Base-by-base conservation (phyloP, 2,329 filamentous ascomycete genomes). In the Nigrospora sphaerica region DNA sequence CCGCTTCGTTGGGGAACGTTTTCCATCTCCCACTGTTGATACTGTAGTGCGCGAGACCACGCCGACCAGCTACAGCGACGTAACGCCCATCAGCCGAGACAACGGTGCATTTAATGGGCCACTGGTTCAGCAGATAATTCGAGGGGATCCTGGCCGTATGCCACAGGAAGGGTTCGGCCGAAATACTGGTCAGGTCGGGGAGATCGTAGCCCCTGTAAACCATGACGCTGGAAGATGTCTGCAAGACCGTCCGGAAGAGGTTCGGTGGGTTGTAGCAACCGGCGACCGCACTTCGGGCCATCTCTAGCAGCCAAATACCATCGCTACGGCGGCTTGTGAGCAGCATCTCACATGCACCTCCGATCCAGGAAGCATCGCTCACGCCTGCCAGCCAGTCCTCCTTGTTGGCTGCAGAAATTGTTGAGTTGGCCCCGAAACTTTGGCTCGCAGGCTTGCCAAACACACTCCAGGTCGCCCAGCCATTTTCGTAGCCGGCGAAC, bases 381-480 rank as follows among this genome's bases (percentile, higher is more conserved):
- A 95, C 75, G 4, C 91, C 88, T 6, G 78, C 75, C n/a, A 97
- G 73, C 89, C 92, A 97, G 39, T 80, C 77, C 60, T 98, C 92
- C 28, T 77, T 78, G 57, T 93, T 92, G 7, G 70, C 68, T 42
- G 76, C 69, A 3, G 83, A 81, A 34, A 89, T 72, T 2, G 70
- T 66, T 23, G 73, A 71, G 56, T 95, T 87, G 12, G 80, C 75
- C 7, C 77, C 75, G 62, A 97, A 97, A 60, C 88, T 95, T 55
- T 82, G 88, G 46, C 86, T 90, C 13, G 90, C 85, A 3, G 85
- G 78, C 64, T 95, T 96, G 32, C 93, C 93, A 65, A 95, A 98
- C 34, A 97, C 93, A 62, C 92, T 97, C 92, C 92, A 98, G 40
- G 84, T 92, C 5, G 88, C 86, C 93, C 93, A 98, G 1, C 93